Evolutionary conservation across 768 basidiomycete species (phyloP).

Genomic region (Piloderma croceum): DNA sequence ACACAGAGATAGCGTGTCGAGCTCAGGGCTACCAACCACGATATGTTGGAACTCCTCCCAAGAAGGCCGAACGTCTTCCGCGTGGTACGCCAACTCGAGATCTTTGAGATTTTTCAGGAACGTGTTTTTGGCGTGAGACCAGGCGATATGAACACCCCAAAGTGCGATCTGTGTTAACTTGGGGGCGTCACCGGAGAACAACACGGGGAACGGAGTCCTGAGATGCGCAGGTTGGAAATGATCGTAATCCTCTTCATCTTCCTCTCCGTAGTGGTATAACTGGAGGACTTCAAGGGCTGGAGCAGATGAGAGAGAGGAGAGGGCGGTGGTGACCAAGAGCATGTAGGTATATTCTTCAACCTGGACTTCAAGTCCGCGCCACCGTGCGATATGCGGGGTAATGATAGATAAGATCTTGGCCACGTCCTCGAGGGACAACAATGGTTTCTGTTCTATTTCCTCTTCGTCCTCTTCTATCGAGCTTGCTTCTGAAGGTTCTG

Average conservation of each 20-base stretch:
- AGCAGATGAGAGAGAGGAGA: conserved; percentile 42
- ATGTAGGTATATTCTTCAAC: conserved; percentile 45
- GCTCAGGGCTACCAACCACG: conserved; percentile 46
- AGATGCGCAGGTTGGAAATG: conserved; percentile 38
- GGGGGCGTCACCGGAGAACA: conserved; percentile 50
- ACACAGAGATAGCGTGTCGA: conserved; percentile 47
- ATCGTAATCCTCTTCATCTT: conserved; percentile 31
- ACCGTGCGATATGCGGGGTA: conserved; percentile 47
- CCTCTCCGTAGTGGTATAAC: conserved; percentile 52
- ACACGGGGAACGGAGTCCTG: conserved; percentile 38
- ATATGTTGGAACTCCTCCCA: conserved; percentile 49
- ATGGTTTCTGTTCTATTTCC: no score
- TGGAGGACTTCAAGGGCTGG: conserved; percentile 49
- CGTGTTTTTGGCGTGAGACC: conserved; percentile 39
- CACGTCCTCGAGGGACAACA: conserved; percentile 18
- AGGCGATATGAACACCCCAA: conserved; percentile 70
- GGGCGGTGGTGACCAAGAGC: conserved; percentile 34
- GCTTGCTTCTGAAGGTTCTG: no score
- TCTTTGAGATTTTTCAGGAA: conserved; percentile 43
- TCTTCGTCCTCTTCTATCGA: conserved; percentile 18
- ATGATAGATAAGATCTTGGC: conserved; percentile 31
- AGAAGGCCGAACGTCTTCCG: conserved; percentile 56
- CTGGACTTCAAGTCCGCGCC: conserved; percentile 45
- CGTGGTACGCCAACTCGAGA: conserved; percentile 59
- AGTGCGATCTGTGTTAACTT: conserved; percentile 43